Evolutionary conservation across 1,284 basidiomycete species (phyloP).

Genomic region (Volvariella surrecta): DNA sequence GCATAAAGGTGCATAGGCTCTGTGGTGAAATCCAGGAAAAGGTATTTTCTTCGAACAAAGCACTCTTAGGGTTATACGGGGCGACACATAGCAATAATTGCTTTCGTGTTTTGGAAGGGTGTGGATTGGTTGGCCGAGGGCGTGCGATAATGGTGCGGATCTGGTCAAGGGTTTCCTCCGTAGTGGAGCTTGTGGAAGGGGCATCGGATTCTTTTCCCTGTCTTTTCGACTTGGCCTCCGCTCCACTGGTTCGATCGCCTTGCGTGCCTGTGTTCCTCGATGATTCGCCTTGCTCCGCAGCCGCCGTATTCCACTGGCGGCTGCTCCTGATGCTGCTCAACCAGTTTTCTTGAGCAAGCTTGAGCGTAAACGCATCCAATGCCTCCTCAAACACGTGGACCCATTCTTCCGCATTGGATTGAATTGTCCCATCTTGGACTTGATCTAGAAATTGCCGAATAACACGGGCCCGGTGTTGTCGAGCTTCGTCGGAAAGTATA

Average conservation of each 20-base stretch:
- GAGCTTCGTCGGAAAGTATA: slow-evolving; percentile 26
- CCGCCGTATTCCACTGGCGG: slow-evolving; percentile 6
- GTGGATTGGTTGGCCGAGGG: neutral
- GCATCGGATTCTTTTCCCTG: neutral
- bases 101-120: slow-evolving; percentile 13
- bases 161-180: slow-evolving; percentile 5
- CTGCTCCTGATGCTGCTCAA: slow-evolving; percentile 22
- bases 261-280: slow-evolving; percentile 1
- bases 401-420: slow-evolving; percentile 27
- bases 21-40: slow-evolving; percentile 32
- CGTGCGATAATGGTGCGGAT: neutral
- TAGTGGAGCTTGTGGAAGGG: neutral
- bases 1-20: slow-evolving; percentile 36
- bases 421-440: slow-evolving; percentile 18
- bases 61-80: slow-evolving; percentile 22
- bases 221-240: neutral
- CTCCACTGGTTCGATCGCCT: neutral
- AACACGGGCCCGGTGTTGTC: slow-evolving; percentile 27
- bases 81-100: slow-evolving; percentile 44
- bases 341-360: slow-evolving; percentile 28
- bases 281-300: slow-evolving; percentile 5
- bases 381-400: slow-evolving; percentile 29
- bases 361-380: slow-evolving; percentile 27
- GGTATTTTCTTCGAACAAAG: slow-evolving; percentile 28
- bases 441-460: slow-evolving; percentile 27